Percentiles rank a stretch among this genome's conserved stretches.
phyloP scores from a whole-genome alignment of 306 rosid species.

The Dalbergia oliveri region DNA sequence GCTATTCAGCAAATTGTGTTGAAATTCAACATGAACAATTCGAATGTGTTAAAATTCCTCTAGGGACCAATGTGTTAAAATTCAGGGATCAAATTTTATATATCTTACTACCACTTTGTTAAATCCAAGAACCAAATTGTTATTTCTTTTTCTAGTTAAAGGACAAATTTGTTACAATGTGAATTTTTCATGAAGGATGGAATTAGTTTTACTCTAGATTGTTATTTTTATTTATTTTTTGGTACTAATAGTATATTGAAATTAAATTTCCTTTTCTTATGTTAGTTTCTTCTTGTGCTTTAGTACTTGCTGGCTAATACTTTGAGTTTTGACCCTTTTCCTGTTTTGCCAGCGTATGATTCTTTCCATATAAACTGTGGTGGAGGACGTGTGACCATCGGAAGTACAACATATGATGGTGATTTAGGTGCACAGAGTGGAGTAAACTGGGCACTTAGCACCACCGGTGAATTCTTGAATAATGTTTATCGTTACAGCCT shows the following conservation, averaged over 20 bases:
- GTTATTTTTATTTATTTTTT: not conserved
- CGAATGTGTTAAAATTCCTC: too few species aligned
- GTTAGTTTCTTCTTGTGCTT: too few species aligned
- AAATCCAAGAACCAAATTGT: too few species aligned
- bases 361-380: conserved; percentile 54
- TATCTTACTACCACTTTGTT: too few species aligned
- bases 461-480: conserved; percentile 59
- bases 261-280: not conserved
- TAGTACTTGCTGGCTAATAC: not conserved
- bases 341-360: not conserved
- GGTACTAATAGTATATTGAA: not conserved
- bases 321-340: not conserved
- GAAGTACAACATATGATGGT: not conserved
- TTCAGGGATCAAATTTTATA: too few species aligned
- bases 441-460: conserved; percentile 64
- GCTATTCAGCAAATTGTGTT: too few species aligned
- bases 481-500: not conserved
- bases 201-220: too few species aligned
- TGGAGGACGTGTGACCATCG: not conserved
- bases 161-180: too few species aligned
- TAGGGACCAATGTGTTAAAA: too few species aligned
- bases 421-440: not conserved
- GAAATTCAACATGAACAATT: too few species aligned
- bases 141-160: too few species aligned
- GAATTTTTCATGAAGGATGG: too few species aligned